Conservation (phyloP, 805 yeast genomes). For the Saturnispora gosingensis region DNA sequence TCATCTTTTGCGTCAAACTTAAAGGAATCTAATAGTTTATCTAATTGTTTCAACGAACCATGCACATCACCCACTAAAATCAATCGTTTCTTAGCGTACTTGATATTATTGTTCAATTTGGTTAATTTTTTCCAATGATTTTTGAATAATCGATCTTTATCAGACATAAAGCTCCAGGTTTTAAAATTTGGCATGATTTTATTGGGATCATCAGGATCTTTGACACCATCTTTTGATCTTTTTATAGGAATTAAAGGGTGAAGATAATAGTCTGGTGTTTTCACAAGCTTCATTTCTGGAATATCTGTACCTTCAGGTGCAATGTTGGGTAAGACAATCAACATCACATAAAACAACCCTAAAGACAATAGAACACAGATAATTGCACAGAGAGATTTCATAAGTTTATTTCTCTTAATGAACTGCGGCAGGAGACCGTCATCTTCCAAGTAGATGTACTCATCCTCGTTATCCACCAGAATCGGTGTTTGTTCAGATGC, state of each 20-base stretch:
- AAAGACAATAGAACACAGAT: conserved; percentile 12
- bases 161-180: conserved; percentile 15
- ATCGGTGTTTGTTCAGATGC: conserved; percentile 11
- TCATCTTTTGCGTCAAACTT: conserved; percentile 41
- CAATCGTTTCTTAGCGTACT: conserved; percentile 34
- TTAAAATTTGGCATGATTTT: conserved; percentile 21
- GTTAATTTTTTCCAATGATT: conserved; percentile 16
- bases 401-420: conserved; percentile 6
- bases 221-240: conserved; percentile 2
- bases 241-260: conserved; percentile 23
- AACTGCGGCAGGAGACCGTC: conserved; percentile 11
- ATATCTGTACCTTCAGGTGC: conserved; percentile 26
- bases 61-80: conserved; percentile 83
- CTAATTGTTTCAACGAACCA: conserved; percentile 57
- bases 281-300: conserved; percentile 21
- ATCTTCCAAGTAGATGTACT: conserved; percentile 13
- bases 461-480: conserved; percentile 4
- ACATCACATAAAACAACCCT: conserved; percentile 16
- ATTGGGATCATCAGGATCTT: conserved; percentile 21
- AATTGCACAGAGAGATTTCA: conserved; percentile 11
- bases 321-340: conserved; percentile 24
- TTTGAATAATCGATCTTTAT: conserved; percentile 14
- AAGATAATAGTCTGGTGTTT: conserved; percentile 17
- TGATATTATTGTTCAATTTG: conserved; percentile 1
- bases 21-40: conserved; percentile 41